A percentile compares a stretch with the other conserved stretches of the same genome.
Evolutionary conservation across 2,329 filamentous ascomycete genomes (phyloP).

Genomic region (Penicillium griseofulvum): DNA sequence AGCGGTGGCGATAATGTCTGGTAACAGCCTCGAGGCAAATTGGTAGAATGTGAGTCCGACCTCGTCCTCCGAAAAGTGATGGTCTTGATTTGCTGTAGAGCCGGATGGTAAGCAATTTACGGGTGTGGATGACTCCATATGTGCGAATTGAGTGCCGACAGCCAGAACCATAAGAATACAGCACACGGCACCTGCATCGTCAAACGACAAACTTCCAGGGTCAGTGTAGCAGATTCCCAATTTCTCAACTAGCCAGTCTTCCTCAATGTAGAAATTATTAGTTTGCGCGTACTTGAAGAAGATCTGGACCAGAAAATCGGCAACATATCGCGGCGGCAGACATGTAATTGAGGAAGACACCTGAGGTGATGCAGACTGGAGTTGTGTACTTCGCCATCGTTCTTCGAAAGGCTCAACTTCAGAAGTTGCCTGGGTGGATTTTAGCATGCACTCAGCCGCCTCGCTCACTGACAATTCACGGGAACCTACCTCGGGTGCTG

Average conservation of each 20-base stretch:
- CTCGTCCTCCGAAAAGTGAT: conserved; percentile 50
- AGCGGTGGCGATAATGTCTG: conserved; percentile 57
- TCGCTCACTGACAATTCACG: not conserved
- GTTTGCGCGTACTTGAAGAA: conserved; percentile 47
- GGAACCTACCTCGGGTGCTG: conserved; percentile 34
- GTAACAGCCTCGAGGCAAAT: conserved; percentile 54
- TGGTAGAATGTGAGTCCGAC: conserved; percentile 58
- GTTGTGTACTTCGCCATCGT: conserved; percentile 43
- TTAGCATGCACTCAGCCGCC: conserved; percentile 6
- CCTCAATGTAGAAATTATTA: conserved; percentile 46
- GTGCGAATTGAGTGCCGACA: conserved; percentile 46
- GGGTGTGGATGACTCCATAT: conserved; percentile 40
- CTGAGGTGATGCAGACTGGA: conserved; percentile 40
- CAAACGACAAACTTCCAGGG: conserved; percentile 33
- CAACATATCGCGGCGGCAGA: conserved; percentile 45
- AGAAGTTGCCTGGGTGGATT: conserved; percentile 29
- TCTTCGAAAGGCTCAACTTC: conserved; percentile 43
- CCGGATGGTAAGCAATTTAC: conserved; percentile 32
- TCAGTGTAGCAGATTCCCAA: conserved; percentile 40
- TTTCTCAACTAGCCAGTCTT: conserved; percentile 42
- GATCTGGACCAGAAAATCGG: conserved; percentile 43
- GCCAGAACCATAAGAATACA: conserved; percentile 45
- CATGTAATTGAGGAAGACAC: conserved; percentile 40
- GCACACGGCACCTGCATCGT: conserved; percentile 43
- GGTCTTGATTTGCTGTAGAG: conserved; percentile 29